Base-by-base conservation (phyloP, 768 basidiomycete genomes). In the Podaxis mareebaensis region DNA sequence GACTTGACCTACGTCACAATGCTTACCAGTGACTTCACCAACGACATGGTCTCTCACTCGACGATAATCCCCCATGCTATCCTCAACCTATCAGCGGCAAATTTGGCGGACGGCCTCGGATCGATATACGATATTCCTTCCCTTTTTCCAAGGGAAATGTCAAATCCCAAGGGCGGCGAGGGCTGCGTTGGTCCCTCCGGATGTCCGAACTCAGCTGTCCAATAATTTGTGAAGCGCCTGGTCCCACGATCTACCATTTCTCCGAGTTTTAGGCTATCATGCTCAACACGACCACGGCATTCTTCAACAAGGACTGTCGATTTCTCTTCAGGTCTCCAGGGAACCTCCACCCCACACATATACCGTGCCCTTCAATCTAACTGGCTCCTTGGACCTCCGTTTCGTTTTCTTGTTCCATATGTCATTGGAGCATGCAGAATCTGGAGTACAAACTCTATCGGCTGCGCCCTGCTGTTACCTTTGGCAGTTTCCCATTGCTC, bases 151-250 rank as follows among this genome's bases (percentile, higher is more conserved):
- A 91, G 91, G 61, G 92, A 90, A 74, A 30, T 93, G 91, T 68
- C 82, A 83, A 70, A 67, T 26, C 67, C 68, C 28, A 46, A 30
- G 5, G 76, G 82, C 46, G 84, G 85, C 44, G 74, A 46, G 26
- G 4, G 76, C 83, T 48, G 85, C 42, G 74, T 30, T 6, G 28
- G 89, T 44, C 91, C 91, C 12, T 58, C 75, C 1, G 91, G 91
- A 24, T 92, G 91, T 67, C 91, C 91, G 10, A 90, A 92, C 89
- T 90, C 39, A 85, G 92, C 69, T 93, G 91, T 70, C 84, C 89
- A 22, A 83, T 91, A 60, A 83, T 91, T 38, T 92, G 91, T 66
- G 90, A 91, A 69, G 92, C 91, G 4, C 89, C 91, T n/a, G 90
- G 91, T 11, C 91, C 91, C 2, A 73, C 92, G 67, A 82, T 89